phyloP scores from a whole-genome alignment of 805 yeast species.

The Myxozyma lipomycoides region DNA sequence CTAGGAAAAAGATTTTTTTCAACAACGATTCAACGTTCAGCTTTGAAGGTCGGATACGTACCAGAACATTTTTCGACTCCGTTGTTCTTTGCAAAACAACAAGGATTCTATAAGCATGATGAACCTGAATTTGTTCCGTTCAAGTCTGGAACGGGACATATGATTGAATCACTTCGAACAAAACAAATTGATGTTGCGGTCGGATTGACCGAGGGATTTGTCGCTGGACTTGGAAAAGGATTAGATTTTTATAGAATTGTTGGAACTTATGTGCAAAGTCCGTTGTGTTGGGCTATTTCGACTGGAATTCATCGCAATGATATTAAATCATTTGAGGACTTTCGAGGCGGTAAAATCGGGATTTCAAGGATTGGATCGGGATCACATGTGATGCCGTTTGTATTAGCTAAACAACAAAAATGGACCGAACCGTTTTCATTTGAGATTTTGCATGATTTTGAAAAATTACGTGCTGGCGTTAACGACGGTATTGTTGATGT shows the following conservation, averaged over 20 bases:
- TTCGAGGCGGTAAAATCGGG: conserved; percentile 64
- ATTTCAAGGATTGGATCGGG: conserved; percentile 89
- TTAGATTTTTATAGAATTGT: conserved; percentile 58
- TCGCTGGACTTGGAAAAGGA: conserved; percentile 75
- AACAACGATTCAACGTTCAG: not conserved
- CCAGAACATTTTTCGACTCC: conserved; percentile 95
- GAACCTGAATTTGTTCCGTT: conserved; percentile 60
- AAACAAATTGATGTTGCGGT: conserved; percentile 72
- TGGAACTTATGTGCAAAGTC: conserved; percentile 82
- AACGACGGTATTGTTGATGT: conserved; percentile 66
- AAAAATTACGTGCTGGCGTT: conserved; percentile 75
- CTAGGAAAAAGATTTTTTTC: not conserved
- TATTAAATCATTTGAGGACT: conserved; percentile 47
- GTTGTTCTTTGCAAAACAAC: conserved; percentile 60
- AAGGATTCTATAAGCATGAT: conserved; percentile 51
- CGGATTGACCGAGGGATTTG: conserved; percentile 88
- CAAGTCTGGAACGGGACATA: conserved; percentile 84
- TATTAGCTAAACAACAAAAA: conserved; percentile 59
- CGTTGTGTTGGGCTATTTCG: conserved; percentile 86
- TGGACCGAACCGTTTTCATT: conserved; percentile 51
- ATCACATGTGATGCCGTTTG: conserved; percentile 86
- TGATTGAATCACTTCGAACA: conserved; percentile 65
- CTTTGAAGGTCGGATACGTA: conserved; percentile 60
- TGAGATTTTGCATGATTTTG: conserved; percentile 58
- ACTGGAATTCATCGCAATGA: conserved; percentile 65